Evolutionary conservation across 768 basidiomycete genomes (phyloP).

Genomic region (Termitomyces sp.): DNA sequence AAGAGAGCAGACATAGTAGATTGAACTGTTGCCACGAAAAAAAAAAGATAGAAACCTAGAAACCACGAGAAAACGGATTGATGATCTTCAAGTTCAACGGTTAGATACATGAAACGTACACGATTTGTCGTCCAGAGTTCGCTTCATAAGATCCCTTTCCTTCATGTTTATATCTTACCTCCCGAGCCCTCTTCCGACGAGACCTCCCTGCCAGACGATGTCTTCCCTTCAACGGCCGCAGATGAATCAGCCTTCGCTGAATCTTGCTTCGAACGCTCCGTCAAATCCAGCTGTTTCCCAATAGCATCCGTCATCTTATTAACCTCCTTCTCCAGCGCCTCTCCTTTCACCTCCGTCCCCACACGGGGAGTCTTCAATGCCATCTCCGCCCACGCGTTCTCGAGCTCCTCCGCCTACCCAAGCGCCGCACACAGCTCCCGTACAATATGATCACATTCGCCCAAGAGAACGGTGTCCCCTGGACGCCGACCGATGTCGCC

Average conservation of each 20-base stretch:
- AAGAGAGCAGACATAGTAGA: not conserved
- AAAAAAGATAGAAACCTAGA: not conserved
- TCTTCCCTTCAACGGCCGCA: not conserved
- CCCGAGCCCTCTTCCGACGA: not conserved
- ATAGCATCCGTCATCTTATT: slow-evolving; percentile 33
- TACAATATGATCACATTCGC: slow-evolving; percentile 71
- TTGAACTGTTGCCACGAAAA: not conserved
- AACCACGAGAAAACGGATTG: not conserved
- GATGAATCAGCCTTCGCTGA: not conserved
- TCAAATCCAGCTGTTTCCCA: slow-evolving; percentile 26
- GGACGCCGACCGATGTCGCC: slow-evolving; percentile 57
- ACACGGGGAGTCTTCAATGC: slow-evolving; percentile 19
- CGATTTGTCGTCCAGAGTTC: too few relatives aligned
- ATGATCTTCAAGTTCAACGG: too few relatives aligned
- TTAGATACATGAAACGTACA: not conserved
- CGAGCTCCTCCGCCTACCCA: slow-evolving; percentile 72
- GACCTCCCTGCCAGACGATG: not conserved
- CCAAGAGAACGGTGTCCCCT: slow-evolving; percentile 64
- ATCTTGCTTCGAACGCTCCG: not conserved
- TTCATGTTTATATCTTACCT: not conserved
- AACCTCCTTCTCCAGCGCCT: slow-evolving; percentile 29
- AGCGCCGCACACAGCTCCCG: slow-evolving; percentile 60
- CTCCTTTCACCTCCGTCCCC: slow-evolving; percentile 21
- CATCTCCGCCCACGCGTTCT: slow-evolving; percentile 54
- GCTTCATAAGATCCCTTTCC: not conserved